Base-by-base conservation (phyloP, 306 rosid species). In the Comarum palustre region DNA sequence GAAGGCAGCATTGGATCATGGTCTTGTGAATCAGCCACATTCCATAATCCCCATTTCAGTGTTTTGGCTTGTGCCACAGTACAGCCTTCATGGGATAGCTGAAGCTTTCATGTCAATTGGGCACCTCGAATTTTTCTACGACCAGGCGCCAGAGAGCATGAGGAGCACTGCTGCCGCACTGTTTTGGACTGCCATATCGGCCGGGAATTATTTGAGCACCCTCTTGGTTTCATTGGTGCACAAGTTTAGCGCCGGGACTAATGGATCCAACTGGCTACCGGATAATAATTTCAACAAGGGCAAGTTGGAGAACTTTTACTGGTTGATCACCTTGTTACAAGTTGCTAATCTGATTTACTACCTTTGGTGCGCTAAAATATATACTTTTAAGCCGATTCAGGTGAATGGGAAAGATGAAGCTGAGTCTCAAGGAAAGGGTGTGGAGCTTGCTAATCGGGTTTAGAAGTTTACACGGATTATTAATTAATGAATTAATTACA, bases 81-180 rank as follows among this genome's bases (percentile, higher is more conserved):
- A 94, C 20, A 70, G 95, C 77, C 93, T 94, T 0, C 97, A 94
- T 54, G 99, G 99, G 13, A 81, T 94, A 43, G 99, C 97, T 0
- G 99, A 94, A 80, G 99, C 97, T 0, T 94, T 94, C 69, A 94
- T 94, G 97, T 88, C 99, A 4, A 91, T 91, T 4, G 99, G 97
- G 19, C 96, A 94, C 55, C 70, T 94, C 0, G 99, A 94, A 80
- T 94, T 94, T 79, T 94, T 94, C 81, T 94, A 94, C 31, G 97
- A 90, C 57, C 99, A 94, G 50, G 85, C 96, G 0, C 99, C 99
- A 0, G 99, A 90, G 78, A 94, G 99, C 68, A 94, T 94, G 99
- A 80, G 93, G 70, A 94, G 99, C 69, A 85, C 93, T 0, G 99
- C 99, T 2, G 79, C 85, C 69, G 96, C 99, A 0, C 52, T 94